Evolutionary conservation across 176 grass and related monocot species (phyloP), one percentile per base, ranked within the genome.

Genomic region (Pharus latifolius): DNA sequence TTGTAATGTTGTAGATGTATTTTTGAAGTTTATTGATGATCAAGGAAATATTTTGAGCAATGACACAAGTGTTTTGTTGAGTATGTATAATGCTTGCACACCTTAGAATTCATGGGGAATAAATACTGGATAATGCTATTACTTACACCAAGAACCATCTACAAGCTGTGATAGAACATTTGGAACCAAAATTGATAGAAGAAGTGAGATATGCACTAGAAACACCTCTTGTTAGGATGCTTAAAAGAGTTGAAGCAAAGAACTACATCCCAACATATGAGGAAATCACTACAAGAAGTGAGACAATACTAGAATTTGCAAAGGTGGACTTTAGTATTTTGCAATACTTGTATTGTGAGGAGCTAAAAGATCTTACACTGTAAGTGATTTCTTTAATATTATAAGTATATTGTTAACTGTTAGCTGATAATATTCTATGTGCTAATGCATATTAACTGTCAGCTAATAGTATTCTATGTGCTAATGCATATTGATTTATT

Each of bases 31-130:
- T 10, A 84, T 26, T 18, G 64, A 88, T 40, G 43, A 33, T 0
- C 5, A 50, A 15, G 81, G 76, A 51, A 71, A 65, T 27, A 80
- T 89, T 32, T 3, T 37, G 55, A 67, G 40, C 10, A 31, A 22
- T 2, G 81, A 84, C 46, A 23, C 51, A 18, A 76, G 58, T 27
- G 67, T 49, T 18, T 25, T 88, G 5, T 6, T 83, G 20, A 29
- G 40, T 29, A 5, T 88, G 66, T 88, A 83, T 26, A 74, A 80
- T 10, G 75, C 85, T n/a, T 0, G 74, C 55, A 29, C 61, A 75
- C 57, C n/a, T 80, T 8, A 43, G 59, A 13, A 66, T 35, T 4
- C 37, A 72, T 32, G 81, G 71, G 0, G 86, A 84, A 60, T 55
- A 70, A 16, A 67, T 67, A 15, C 81, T 84, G 12, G 32, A 61